Conservation (phyloP, 129 eudicot species). For the Pseudognaphalium luteoalbum region DNA sequence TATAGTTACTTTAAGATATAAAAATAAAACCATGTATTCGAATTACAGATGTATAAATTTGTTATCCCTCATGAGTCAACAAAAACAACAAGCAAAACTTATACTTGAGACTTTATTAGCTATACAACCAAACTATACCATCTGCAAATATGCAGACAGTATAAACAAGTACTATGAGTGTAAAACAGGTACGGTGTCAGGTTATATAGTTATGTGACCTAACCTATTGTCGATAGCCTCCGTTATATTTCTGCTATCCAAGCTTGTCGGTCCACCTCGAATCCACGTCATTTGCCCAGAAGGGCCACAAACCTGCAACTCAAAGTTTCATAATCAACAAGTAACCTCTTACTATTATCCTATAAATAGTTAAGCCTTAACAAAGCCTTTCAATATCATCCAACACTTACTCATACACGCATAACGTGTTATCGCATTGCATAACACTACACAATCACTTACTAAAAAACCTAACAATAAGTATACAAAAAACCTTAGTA, state of each 20-base stretch:
- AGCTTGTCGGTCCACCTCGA: slow-evolving; percentile 83
- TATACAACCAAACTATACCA: slow-evolving; percentile 1
- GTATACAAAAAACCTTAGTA: slow-evolving; percentile 62
- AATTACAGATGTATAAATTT: too few relatives aligned
- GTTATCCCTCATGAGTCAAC: background rate
- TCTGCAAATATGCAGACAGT: background rate
- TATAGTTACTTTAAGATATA: background rate
- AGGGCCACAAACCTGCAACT: slow-evolving; percentile 78
- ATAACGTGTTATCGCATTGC: background rate
- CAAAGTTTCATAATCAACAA: background rate
- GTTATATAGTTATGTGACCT: slow-evolving; percentile 4
- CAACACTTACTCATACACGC: slow-evolving; percentile 2
- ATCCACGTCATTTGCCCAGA: slow-evolving; percentile 98
- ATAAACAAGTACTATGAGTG: slow-evolving; percentile 3
- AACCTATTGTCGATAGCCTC: slow-evolving; percentile 86
- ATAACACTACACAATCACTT: background rate
- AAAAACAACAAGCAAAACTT: background rate
- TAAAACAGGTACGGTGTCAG: slow-evolving; percentile 1
- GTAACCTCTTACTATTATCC: background rate
- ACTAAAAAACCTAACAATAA: background rate
- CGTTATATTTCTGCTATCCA: slow-evolving; percentile 68
- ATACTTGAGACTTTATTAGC: slow-evolving; percentile 7
- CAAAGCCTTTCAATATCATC: background rate
- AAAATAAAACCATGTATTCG: background rate
- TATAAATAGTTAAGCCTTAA: slow-evolving; percentile 3